phyloP scores from a whole-genome alignment of 176 grass and related monocot genomes.

The Ampelocalamus luodianensis region DNA sequence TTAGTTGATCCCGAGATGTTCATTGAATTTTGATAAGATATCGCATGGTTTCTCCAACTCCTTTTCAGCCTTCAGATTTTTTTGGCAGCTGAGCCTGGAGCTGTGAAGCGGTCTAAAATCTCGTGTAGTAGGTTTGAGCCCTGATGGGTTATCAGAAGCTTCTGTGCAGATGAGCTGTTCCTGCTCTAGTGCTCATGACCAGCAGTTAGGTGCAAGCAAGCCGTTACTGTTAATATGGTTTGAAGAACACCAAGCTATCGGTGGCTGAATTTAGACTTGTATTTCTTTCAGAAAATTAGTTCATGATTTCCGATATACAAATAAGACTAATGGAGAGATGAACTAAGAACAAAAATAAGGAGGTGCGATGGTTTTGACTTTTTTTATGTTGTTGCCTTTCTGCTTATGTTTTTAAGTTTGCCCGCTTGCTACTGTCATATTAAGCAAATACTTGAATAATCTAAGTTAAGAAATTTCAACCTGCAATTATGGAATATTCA shows the following conservation, averaged over 20 bases:
- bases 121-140: slow-evolving; percentile 2
- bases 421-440: slow-evolving; percentile 10
- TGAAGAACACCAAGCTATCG: slow-evolving; percentile 1
- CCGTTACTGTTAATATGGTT: neutral
- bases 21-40: neutral
- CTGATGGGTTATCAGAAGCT: slow-evolving; percentile 17
- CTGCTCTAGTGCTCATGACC: neutral
- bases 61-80: neutral
- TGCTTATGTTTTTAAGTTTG: neutral
- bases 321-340: slow-evolving; percentile 2
- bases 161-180: neutral
- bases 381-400: neutral
- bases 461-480: neutral
- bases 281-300: neutral
- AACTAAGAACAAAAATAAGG: neutral
- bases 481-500: slow-evolving; percentile 11
- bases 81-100: slow-evolving; percentile 12
- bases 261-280: slow-evolving; percentile 15
- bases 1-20: neutral
- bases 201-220: neutral
- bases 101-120: slow-evolving; percentile 12
- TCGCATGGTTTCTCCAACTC: neutral
- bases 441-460: slow-evolving; percentile 7
- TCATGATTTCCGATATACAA: neutral
- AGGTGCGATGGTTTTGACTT: neutral